Base-by-base conservation (phyloP, 2,329 filamentous ascomycete species). In the Xylaria sp. region DNA sequence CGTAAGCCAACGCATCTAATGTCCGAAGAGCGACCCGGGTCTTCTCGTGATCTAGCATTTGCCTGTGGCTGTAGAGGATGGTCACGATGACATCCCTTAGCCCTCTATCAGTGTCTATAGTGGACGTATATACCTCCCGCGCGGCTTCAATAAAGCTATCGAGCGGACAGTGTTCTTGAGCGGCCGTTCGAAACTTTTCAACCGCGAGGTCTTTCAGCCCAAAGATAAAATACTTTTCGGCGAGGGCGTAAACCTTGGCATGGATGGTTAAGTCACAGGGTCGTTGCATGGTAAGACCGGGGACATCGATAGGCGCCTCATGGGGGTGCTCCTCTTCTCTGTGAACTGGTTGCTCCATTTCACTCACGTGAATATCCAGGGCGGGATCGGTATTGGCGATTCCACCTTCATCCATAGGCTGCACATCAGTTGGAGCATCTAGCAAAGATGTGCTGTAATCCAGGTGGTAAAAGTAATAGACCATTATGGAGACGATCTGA, bases 401-500 rank as follows among this genome's bases (percentile, higher is more conserved):
- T 11, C 18, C n/a, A 18, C 2, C 16, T 17, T 8, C 18, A 6
- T n/a, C 38, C 38, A 39, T 39, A 9, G n/a, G n/a, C n/a, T n/a
- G n/a, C n/a, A n/a, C n/a, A n/a, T n/a, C n/a, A n/a, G n/a, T n/a
- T n/a, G n/a, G n/a, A n/a, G n/a, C n/a, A n/a, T n/a, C n/a, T n/a
- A 26, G 39, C 3, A 24, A 37, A 4, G 11, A 2, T 6, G 21
- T 42, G 38, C 39, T 21, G 20, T 50, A 50, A 16, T 22, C 19
- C 6, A 44, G 40, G 40, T 50, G 48, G 26, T 50, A 50, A 13
- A 50, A 44, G 29, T 50, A 50, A 8, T 44, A 21, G 21, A 50
- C 24, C 40, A 50, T 50, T 19, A 50, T 44, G 7, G 44, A 39
- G 7, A 50, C 48, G 20, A 22, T 18, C 21, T 24, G 48, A 39